Percentiles rank a stretch among this genome's conserved stretches.
Evolutionary conservation across 352 stramenopile genomes (phyloP).

Genomic region (Globisporangium parvum): DNA sequence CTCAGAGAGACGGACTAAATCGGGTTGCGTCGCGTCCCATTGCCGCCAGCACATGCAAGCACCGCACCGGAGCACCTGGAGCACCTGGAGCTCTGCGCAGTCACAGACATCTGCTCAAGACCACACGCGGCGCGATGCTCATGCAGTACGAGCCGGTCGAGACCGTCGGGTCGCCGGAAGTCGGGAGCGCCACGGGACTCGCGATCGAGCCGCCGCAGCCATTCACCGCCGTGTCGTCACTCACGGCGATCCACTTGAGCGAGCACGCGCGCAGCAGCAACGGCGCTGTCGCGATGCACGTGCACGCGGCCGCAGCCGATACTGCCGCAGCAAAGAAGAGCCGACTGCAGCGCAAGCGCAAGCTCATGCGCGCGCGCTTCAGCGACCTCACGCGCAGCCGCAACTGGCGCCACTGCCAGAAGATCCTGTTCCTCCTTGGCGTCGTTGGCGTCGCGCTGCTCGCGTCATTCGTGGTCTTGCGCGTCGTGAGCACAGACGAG

Average conservation of each 20-base stretch:
- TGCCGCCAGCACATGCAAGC: too few species aligned
- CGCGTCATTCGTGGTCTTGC: slow-evolving; percentile 11
- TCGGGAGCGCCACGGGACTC: neutral
- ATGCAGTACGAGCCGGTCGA: slow-evolving; percentile 8
- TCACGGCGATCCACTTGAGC: slow-evolving; percentile 10
- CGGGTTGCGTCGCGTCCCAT: too few species aligned
- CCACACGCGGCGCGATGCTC: slow-evolving; percentile 5
- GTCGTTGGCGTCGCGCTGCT: slow-evolving; percentile 6
- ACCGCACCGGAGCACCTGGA: too few species aligned
- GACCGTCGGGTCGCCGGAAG: slow-evolving; percentile 6
- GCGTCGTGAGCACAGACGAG: slow-evolving; percentile 13
- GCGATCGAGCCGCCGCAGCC: slow-evolving; percentile 3
- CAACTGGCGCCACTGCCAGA: slow-evolving; percentile 13
- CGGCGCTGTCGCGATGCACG: neutral
- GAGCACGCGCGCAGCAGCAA: neutral
- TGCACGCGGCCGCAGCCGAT: neutral
- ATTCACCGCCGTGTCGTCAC: slow-evolving; percentile 10
- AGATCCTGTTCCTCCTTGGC: slow-evolving; percentile 6
- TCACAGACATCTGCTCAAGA: neutral
- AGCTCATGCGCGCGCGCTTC: slow-evolving; percentile 4
- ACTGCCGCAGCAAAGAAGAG: neutral
- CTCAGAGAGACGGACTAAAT: too few species aligned
- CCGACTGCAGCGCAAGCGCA: slow-evolving; percentile 5
- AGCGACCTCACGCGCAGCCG: slow-evolving; percentile 8
- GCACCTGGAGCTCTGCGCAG: too few species aligned